Base-by-base conservation (phyloP, 345 rosid species). In the thale cress (Arabidopsis thaliana) region DNA sequence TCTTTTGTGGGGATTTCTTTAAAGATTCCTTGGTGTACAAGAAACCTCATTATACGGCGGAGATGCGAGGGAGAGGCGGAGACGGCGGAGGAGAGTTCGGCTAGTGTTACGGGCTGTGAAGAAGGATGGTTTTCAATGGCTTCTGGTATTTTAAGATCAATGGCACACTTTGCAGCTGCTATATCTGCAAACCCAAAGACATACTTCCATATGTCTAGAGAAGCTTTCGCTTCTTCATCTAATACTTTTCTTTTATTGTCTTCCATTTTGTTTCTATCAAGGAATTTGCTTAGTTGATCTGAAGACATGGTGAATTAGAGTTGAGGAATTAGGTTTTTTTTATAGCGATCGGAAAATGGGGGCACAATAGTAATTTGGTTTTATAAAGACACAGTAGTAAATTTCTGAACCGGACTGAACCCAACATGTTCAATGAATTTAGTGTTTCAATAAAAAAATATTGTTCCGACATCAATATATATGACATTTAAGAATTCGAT, bases 111-210 rank as follows among this genome's bases (percentile, higher is more conserved):
- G 40, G 89, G 87, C 40, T 71, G 76, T 38, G 80, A 57, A 3
- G 74, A 67, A 6, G 76, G 75, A 22, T 81, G 84, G 78, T 81
- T 76, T 64, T 84, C 86, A 3, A 92, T 70, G 45, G 83, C 88
- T 8, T 91, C 95, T 4, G 93, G 83, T 56, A 91, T 83, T 40
- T 87, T 87, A 5, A 91, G 91, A 63, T 93, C 92, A 32, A 89
- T 83, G 63, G 92, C 96, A 72, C 98, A 91, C 74, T 87, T 93
- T 22, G 86, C 86, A 12, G 75, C 92, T 36, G 92, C 93, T 46
- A 80, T 77, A 6, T 87, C 84, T 4, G 77, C 59, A 67, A 81
- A 84, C 3, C 96, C 95, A 3, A 89, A 78, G 20, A 67, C 60
- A 73, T 83, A 86, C 10, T 61, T 85, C 93, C 91, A 89, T 14